phyloP scores from a whole-genome alignment of 2,329 filamentous ascomycete species.

The Bisporella sp. region DNA sequence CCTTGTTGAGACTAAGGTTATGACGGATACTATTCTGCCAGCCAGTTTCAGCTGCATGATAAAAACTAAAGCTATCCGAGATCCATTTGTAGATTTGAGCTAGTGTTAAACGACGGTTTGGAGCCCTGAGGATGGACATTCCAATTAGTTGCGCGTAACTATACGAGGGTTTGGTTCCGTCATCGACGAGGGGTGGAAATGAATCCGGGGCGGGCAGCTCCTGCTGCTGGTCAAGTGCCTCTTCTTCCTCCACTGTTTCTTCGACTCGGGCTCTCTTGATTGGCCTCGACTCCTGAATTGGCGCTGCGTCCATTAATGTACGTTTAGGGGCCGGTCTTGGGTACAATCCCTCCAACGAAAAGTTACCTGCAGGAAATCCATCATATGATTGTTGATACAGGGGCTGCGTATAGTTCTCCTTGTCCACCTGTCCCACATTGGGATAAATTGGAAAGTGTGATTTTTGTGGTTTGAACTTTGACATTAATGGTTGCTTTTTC shows the following conservation, averaged over 20 bases:
- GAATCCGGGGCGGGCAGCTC: conserved; percentile 38
- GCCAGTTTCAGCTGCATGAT: conserved; percentile 74
- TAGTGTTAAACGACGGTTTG: conserved; percentile 75
- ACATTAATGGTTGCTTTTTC: conserved; percentile 56
- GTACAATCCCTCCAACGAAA: conserved; percentile 46
- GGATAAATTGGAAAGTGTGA: conserved; percentile 37
- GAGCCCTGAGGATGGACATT: conserved; percentile 90
- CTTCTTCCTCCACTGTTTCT: conserved; percentile 44
- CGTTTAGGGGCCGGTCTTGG: conserved; percentile 45
- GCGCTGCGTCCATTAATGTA: conserved; percentile 63
- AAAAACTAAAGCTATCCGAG: conserved; percentile 88
- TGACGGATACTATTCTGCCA: conserved; percentile 99
- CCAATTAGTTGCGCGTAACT: conserved; percentile 95
- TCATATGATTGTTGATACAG: conserved; percentile 39
- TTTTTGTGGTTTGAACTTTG: conserved; percentile 52
- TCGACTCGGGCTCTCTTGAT: conserved; percentile 57
- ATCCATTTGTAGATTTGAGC: conserved; percentile 99
- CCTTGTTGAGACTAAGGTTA: conserved; percentile 94
- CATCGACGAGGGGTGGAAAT: conserved; percentile 77
- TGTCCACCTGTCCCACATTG: conserved; percentile 34
- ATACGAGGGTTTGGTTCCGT: conserved; percentile 81
- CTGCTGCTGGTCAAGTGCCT: conserved; percentile 17
- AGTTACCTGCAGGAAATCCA: conserved; percentile 28
- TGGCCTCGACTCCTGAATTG: conserved; percentile 60
- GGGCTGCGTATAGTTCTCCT: conserved; percentile 47